These are phyloP conservation scores for Euphorbia schlechtendalii DNA, from an alignment of 441 rosid species.

Conservation along the genomic window DNA sequence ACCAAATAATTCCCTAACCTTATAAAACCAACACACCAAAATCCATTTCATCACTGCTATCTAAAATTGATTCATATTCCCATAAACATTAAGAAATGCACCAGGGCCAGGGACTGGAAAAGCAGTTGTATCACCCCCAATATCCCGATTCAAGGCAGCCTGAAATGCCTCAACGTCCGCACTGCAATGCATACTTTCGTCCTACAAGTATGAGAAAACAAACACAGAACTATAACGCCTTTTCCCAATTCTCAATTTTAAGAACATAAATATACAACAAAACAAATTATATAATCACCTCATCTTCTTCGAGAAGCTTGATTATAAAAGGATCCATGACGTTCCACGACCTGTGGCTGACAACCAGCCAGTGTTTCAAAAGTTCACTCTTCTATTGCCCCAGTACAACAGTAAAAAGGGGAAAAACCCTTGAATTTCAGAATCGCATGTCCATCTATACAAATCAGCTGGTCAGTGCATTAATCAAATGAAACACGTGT, in stretches of 20 bases:
- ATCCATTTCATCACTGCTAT: not conserved
- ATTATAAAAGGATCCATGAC: conserved; percentile 71
- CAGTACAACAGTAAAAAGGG: no score
- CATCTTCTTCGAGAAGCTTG: conserved; percentile 86
- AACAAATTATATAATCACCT: conserved; percentile 37
- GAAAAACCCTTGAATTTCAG: not conserved
- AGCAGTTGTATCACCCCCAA: conserved; percentile 53
- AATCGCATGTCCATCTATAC: not conserved
- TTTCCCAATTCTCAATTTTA: not conserved
- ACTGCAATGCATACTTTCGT: conserved; percentile 92
- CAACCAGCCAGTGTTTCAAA: not conserved
- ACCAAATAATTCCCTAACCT: not conserved
- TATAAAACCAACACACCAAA: not conserved
- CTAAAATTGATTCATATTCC: not conserved
- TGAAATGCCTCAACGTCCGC: conserved; percentile 93
- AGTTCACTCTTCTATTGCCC: not conserved
- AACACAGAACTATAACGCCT: not conserved
- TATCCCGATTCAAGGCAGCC: conserved; percentile 84
- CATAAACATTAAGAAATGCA: conserved; percentile 26
- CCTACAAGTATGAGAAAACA: conserved; percentile 30
- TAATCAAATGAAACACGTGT: no score
- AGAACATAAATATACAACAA: not conserved
- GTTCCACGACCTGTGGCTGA: conserved; percentile 8
- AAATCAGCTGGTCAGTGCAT: not conserved
- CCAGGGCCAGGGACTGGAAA: conserved; percentile 44